A percentile compares a stretch with the other conserved stretches of the same genome.
Conservation (phyloP, 768 basidiomycete species). For the Panus rudis region DNA sequence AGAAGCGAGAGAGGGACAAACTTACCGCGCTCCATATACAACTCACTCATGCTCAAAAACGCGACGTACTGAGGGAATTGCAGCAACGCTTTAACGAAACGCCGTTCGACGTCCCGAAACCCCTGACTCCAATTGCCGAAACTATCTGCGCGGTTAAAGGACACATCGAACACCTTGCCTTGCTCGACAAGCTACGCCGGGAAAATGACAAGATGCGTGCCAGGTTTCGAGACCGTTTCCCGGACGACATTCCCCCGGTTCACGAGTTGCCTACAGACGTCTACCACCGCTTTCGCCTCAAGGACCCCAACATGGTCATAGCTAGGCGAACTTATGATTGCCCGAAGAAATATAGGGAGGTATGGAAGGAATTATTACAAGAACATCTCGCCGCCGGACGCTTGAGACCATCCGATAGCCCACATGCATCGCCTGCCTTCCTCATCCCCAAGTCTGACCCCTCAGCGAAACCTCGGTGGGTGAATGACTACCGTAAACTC, state of each 20-base stretch:
- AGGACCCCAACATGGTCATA: constrained; percentile 14
- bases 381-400: constrained; percentile 27
- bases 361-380: constrained; percentile 27
- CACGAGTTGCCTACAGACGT: constrained; percentile 13
- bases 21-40: no score
- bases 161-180: neutral
- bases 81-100: no score
- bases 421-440: constrained; percentile 30
- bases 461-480: constrained; percentile 16
- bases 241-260: constrained; percentile 16
- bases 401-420: constrained; percentile 22
- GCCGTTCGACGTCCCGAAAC: no score
- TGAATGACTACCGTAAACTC: constrained; percentile 13
- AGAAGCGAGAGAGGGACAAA: no score
- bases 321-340: constrained; percentile 23
- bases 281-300: constrained; percentile 11
- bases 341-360: constrained; percentile 26
- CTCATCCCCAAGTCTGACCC: constrained; percentile 30
- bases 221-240: constrained; percentile 13
- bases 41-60: no score
- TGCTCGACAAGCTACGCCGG: neutral
- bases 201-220: neutral
- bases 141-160: neutral
- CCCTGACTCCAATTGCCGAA: neutral
- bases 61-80: no score